Percentiles rank a stretch among this genome's conserved stretches.
These are phyloP conservation scores for Boletus sp. DNA, from an alignment of 1,284 basidiomycete species.

Conservation along the genomic window DNA sequence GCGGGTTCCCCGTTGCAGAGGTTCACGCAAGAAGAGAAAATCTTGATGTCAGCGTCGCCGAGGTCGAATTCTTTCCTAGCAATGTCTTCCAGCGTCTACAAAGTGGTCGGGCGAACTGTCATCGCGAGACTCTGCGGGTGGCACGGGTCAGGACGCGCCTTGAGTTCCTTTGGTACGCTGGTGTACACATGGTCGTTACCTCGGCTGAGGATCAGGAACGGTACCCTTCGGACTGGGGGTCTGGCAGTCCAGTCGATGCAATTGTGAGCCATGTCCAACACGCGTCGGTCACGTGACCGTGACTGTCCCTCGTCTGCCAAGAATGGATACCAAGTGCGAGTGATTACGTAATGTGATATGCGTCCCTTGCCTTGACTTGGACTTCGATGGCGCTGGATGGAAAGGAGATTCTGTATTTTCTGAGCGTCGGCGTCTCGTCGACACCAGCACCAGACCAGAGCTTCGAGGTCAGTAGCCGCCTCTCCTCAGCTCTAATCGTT, in stretches of 20 bases:
- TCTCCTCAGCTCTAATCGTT: neutral
- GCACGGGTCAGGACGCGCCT: conserved; percentile 4
- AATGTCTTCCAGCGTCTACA: conserved; percentile 18
- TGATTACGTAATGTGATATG: conserved; percentile 24
- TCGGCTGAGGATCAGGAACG: conserved; percentile 20
- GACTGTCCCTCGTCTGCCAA: too few species aligned
- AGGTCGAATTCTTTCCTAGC: conserved; percentile 23
- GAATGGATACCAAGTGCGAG: too few species aligned
- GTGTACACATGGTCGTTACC: conserved; percentile 23
- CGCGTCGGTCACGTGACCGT: conserved; percentile 14
- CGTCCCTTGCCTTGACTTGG: neutral
- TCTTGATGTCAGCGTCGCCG: conserved; percentile 12
- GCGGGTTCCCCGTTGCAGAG: conserved; percentile 20
- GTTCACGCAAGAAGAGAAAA: conserved; percentile 23
- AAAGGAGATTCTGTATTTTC: conserved; percentile 25
- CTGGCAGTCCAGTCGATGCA: conserved; percentile 24
- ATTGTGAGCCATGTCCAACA: conserved; percentile 25
- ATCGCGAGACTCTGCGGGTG: too few species aligned
- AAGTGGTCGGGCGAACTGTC: neutral
- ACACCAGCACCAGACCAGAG: conserved; percentile 16
- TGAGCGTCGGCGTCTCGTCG: conserved; percentile 25
- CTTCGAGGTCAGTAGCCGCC: conserved; percentile 27
- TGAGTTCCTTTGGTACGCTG: conserved; percentile 19
- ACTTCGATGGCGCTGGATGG: conserved; percentile 15
- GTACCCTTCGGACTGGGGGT: conserved; percentile 22